These are phyloP conservation scores for Flueggea neowawraea DNA, from an alignment of 441 rosid species.

Conservation along the genomic window DNA sequence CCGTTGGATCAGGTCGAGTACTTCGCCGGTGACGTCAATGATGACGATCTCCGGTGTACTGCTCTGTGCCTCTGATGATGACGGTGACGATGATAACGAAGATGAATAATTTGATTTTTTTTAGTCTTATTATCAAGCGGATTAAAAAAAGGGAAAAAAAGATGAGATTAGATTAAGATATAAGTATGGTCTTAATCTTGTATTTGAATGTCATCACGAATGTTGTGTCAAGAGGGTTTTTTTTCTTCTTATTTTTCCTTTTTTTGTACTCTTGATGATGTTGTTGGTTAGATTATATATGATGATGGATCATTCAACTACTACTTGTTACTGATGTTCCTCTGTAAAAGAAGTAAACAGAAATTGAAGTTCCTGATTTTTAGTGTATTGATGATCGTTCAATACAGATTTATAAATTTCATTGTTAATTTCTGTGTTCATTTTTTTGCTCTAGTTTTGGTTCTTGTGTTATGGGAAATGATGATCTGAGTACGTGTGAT, in stretches of 20 bases:
- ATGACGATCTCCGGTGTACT: conserved; percentile 65
- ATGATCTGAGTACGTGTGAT: too few relatives aligned
- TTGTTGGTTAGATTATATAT: too few relatives aligned
- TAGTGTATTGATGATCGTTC: too few relatives aligned
- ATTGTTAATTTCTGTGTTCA: too few relatives aligned
- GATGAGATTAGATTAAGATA: conserved; percentile 25
- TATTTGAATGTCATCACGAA: not conserved
- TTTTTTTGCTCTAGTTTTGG: too few relatives aligned
- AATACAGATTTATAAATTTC: too few relatives aligned
- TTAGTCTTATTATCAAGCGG: conserved; percentile 32
- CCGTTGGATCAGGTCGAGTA: conserved; percentile 67
- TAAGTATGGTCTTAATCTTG: conserved; percentile 33
- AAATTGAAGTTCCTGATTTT: too few relatives aligned
- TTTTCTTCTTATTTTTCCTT: not conserved
- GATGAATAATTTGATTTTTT: conserved; percentile 21
- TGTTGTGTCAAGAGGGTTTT: conserved; percentile 9
- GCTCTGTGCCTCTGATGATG: conserved; percentile 71
- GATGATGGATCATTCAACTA: too few relatives aligned
- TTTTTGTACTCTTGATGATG: too few relatives aligned
- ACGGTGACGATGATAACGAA: not conserved
- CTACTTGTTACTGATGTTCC: too few relatives aligned
- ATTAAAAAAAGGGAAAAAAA: conserved; percentile 6
- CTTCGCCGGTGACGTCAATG: conserved; percentile 27
- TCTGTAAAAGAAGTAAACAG: too few relatives aligned
- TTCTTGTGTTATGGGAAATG: too few relatives aligned